phyloP scores from a whole-genome alignment of 108 stramenopile species.

The Licmophora abbreviata region DNA sequence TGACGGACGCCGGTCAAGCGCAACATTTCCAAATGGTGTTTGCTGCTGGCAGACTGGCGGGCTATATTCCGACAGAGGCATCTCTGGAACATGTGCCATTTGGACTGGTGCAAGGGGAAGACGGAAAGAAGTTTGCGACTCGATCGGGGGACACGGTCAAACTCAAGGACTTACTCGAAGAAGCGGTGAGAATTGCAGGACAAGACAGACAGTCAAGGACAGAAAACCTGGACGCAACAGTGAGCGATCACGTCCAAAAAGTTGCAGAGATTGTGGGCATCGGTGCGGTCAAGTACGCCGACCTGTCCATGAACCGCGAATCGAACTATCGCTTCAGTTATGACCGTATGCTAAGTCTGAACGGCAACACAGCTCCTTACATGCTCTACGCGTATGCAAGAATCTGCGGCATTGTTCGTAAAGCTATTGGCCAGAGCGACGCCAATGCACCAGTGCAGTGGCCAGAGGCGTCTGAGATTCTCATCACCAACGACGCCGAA shows the following conservation, averaged over 20 bases:
- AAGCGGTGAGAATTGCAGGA: conserved; percentile 83
- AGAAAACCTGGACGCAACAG: conserved; percentile 34
- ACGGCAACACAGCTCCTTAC: conserved; percentile 99
- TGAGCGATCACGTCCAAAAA: conserved; percentile 39
- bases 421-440: conserved; percentile 68
- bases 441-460: conserved; percentile 35
- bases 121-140: conserved; percentile 98
- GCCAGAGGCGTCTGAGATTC: conserved; percentile 64
- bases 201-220: conserved; percentile 68
- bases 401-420: conserved; percentile 90
- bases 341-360: conserved; percentile 94
- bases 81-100: conserved; percentile 95
- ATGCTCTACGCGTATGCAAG: conserved; percentile 97
- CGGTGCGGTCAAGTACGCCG: conserved; percentile 98
- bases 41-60: conserved; percentile 77
- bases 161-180: conserved; percentile 93
- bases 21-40: conserved; percentile 95
- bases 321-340: conserved; percentile 98
- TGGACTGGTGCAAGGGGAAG: conserved; percentile 97
- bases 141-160: conserved; percentile 96
- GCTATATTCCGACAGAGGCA: conserved; percentile 50
- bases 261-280: conserved; percentile 88
- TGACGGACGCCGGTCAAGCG: conserved; percentile 95
- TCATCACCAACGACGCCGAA: conserved; percentile 81
- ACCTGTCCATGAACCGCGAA: conserved; percentile 93